phyloP scores from a whole-genome alignment of 345 rosid genomes.

The Moricandia arvensis region DNA sequence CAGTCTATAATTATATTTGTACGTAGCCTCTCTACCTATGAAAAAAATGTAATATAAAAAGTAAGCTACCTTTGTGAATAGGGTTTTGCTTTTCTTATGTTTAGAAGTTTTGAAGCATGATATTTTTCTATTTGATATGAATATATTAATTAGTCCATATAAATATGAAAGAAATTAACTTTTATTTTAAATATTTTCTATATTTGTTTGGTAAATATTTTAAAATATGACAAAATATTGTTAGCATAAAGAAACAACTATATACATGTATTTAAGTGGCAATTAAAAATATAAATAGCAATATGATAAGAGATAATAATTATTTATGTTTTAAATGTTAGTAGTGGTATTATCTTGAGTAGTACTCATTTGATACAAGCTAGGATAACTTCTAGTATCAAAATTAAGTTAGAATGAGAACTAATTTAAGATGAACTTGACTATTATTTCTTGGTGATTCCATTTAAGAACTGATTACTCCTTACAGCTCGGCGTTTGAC shows the following conservation, averaged over 20 bases:
- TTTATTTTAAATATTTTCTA: too few relatives aligned
- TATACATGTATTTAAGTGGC: background rate
- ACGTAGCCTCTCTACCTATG: background rate
- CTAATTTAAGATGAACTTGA: background rate
- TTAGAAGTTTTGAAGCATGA: background rate
- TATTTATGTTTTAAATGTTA: background rate
- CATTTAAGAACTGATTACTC: background rate
- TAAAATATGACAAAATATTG: background rate
- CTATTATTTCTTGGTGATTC: conserved; percentile 4
- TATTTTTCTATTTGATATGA: background rate
- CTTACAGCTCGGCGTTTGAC: conserved; percentile 9
- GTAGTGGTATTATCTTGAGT: background rate
- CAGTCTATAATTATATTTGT: background rate
- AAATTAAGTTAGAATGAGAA: background rate
- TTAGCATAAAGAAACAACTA: background rate
- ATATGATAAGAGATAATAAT: background rate
- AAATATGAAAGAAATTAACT: background rate
- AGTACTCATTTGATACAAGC: too few relatives aligned
- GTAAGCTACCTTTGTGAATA: background rate
- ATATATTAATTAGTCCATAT: too few relatives aligned
- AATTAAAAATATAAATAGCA: too few relatives aligned
- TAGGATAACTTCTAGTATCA: background rate
- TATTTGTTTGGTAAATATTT: background rate
- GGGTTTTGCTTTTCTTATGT: background rate
- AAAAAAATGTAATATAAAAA: background rate